Evolutionary conservation across 2,329 filamentous ascomycete genomes (phyloP).

Genomic region (Canariomyces notabilis): DNA sequence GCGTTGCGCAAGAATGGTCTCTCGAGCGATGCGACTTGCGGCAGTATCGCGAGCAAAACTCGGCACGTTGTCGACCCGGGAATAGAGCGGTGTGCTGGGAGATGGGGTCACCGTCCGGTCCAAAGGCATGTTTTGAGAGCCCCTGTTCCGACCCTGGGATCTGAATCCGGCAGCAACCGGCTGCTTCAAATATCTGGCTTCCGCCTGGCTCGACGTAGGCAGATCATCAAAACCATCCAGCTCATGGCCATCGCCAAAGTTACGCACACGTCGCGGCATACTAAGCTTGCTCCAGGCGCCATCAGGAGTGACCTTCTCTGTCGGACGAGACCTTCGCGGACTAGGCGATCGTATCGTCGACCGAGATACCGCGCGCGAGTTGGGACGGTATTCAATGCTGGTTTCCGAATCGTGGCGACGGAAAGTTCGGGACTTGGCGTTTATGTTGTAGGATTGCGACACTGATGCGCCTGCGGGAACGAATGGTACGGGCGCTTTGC

Average conservation of each 20-base stretch:
- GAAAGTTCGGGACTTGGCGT: constrained; percentile 67
- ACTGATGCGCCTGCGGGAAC: constrained; percentile 66
- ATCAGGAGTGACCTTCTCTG: constrained; percentile 38
- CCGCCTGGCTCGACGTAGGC: constrained; percentile 75
- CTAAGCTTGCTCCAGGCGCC: constrained; percentile 63
- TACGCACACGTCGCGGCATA: constrained; percentile 62
- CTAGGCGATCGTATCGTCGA: constrained; percentile 57
- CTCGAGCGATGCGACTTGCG: constrained; percentile 60
- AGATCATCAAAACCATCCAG: constrained; percentile 92
- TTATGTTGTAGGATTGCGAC: constrained; percentile 66
- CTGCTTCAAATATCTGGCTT: constrained; percentile 77
- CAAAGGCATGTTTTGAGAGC: constrained; percentile 50
- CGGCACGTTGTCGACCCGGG: constrained; percentile 51
- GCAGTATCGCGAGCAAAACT: constrained; percentile 62
- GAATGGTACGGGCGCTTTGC: constrained; percentile 67
- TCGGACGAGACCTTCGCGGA: constrained; percentile 44
- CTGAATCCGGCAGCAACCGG: constrained; percentile 68
- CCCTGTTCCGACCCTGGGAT: constrained; percentile 51
- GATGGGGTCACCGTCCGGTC: constrained; percentile 51
- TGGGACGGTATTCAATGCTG: constrained; percentile 52
- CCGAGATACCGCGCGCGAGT: constrained; percentile 54
- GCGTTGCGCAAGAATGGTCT: constrained; percentile 57
- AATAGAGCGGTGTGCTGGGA: constrained; percentile 51
- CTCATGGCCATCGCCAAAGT: constrained; percentile 90
- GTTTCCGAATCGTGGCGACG: constrained; percentile 80